Evolutionary conservation across 495 filamentous ascomycete species (phyloP).

Genomic region (Thermochaetoides thermophila): DNA sequence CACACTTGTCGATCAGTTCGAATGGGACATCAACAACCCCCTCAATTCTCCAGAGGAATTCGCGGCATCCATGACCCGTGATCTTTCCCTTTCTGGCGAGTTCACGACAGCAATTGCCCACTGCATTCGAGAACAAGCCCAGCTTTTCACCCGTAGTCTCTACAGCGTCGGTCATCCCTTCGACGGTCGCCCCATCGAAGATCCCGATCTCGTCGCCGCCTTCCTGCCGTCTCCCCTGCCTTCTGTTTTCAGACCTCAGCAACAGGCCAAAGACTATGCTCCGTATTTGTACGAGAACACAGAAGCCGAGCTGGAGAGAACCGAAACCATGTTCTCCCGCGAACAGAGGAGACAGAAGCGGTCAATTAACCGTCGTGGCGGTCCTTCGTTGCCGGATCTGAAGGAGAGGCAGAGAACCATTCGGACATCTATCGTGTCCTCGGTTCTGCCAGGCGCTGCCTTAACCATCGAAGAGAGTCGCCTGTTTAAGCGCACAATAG

Average conservation of each 20-base stretch:
- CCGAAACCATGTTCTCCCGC: conserved; percentile 80
- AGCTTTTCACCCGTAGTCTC: conserved; percentile 83
- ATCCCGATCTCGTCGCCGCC: conserved; percentile 68
- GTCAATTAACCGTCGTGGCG: conserved; percentile 83
- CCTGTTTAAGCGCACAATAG: conserved; percentile 54
- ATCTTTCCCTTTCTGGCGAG: conserved; percentile 86
- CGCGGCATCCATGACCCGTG: conserved; percentile 71
- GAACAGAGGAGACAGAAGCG: conserved; percentile 91
- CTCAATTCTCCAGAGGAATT: conserved; percentile 90
- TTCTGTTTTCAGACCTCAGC: conserved; percentile 72
- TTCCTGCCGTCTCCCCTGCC: conserved; percentile 77
- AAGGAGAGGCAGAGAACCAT: conserved; percentile 90
- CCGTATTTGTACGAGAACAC: conserved; percentile 90
- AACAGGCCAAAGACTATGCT: conserved; percentile 81
- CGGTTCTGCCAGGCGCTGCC: conserved; percentile 76
- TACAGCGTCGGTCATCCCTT: conserved; percentile 90
- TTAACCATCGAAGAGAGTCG: conserved; percentile 65
- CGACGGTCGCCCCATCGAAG: conserved; percentile 84
- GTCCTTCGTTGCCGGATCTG: conserved; percentile 86
- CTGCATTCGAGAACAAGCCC: conserved; percentile 87
- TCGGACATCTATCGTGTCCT: conserved; percentile 78
- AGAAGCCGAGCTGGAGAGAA: conserved; percentile 77
- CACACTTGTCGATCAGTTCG: conserved; percentile 91
- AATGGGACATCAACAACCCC: conserved; percentile 97
- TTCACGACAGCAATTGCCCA: conserved; percentile 97